A percentile compares a stretch with the other conserved stretches of the same genome.
phyloP scores from a whole-genome alignment of 1,139 yeast genomes.

The Blastobotrys proliferans region DNA sequence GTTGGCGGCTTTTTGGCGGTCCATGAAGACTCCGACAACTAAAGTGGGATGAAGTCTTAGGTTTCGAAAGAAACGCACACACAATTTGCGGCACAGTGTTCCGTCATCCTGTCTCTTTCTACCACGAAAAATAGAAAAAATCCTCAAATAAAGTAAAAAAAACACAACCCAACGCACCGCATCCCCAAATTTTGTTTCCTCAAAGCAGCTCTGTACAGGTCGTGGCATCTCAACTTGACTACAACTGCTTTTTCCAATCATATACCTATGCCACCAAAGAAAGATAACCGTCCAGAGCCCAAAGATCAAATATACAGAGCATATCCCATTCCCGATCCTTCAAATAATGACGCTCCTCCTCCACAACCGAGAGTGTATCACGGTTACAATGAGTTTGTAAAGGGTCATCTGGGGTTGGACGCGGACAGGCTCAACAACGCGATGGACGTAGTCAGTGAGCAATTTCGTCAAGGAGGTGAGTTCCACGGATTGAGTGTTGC shows the following conservation, averaged over 20 bases:
- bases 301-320: conserved; percentile 6
- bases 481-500: conserved; percentile 10
- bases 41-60: too few relatives aligned
- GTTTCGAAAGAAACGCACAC: too few relatives aligned
- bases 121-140: too few relatives aligned
- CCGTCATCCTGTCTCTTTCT: too few relatives aligned
- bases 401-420: conserved; percentile 9
- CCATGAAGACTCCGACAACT: conserved; percentile 35
- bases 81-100: too few relatives aligned
- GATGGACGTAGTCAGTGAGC: conserved; percentile 5
- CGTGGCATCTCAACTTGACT: too few relatives aligned
- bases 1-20: conserved; percentile 94
- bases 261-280: conserved; percentile 8
- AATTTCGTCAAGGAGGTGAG: conserved; percentile 1
- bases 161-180: too few relatives aligned
- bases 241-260: too few relatives aligned
- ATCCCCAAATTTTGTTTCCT: too few relatives aligned
- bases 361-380: conserved; percentile 6
- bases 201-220: too few relatives aligned
- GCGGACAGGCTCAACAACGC: background rate
- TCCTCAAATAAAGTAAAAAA: too few relatives aligned
- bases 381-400: conserved; percentile 10
- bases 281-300: background rate
- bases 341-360: background rate
- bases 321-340: conserved; percentile 10